A percentile compares a stretch with the other conserved stretches of the same genome.
These are phyloP conservation scores for Gigaspora rosea DNA, from an alignment of 192 early-diverging fungal species.

Conservation along the genomic window DNA sequence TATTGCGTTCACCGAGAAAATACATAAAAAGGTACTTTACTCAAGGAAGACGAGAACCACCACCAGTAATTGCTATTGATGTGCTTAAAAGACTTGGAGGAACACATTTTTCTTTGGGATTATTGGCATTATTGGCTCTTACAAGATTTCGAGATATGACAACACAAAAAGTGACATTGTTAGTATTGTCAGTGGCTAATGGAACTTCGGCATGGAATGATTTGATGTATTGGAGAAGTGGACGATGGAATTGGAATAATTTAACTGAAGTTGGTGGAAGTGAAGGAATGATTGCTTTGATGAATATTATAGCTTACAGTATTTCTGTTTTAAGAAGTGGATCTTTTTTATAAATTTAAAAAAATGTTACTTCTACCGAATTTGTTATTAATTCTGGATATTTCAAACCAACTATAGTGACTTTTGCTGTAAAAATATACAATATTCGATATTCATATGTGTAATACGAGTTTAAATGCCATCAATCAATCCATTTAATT, in stretches of 20 bases:
- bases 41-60: neutral
- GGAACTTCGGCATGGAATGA: neutral
- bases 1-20: neutral
- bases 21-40: neutral
- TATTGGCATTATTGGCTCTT: constrained; percentile 13
- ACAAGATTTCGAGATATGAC: constrained; percentile 7
- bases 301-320: constrained; percentile 17
- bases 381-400: no score
- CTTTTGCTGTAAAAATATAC: no score
- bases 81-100: constrained; percentile 6
- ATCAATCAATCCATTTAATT: no score
- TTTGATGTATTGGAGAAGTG: constrained; percentile 17
- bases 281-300: neutral
- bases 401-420: no score
- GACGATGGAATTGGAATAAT: constrained; percentile 19
- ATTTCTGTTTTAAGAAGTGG: constrained; percentile 10
- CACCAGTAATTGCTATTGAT: constrained; percentile 5
- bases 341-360: neutral
- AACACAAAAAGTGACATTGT: constrained; percentile 19
- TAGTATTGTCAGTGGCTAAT: constrained; percentile 6
- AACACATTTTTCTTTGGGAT: neutral
- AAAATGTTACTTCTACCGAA: no score
- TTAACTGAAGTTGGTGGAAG: neutral
- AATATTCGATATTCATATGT: no score
- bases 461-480: no score